These are phyloP conservation scores for Hysterangium stoloniferum DNA, from an alignment of 768 basidiomycete species.

Conservation along the genomic window DNA sequence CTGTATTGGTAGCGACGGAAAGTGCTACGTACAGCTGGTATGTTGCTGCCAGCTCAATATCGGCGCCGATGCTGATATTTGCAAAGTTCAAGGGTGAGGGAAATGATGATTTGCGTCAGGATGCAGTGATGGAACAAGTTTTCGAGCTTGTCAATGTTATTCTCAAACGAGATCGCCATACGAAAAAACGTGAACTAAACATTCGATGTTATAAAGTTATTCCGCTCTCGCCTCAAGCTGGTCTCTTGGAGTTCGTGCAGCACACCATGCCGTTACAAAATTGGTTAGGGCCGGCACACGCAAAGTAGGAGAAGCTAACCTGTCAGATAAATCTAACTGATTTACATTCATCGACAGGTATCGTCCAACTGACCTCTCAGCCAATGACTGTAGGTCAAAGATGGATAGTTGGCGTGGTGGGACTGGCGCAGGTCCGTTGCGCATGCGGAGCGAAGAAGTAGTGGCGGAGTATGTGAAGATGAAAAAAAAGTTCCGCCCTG, in stretches of 20 bases:
- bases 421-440: not conserved
- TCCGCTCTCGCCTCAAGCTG: constrained; percentile 72
- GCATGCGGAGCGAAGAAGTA: constrained; percentile 26
- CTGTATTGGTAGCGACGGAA: constrained; percentile 63
- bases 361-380: constrained; percentile 45
- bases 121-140: constrained; percentile 98
- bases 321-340: not conserved
- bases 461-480: constrained; percentile 26
- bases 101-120: constrained; percentile 88
- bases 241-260: constrained; percentile 84
- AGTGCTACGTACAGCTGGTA: constrained; percentile 72
- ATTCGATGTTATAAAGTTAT: constrained; percentile 87
- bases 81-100: constrained; percentile 85
- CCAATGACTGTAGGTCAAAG: constrained; percentile 22
- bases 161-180: constrained; percentile 65
- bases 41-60: constrained; percentile 21
- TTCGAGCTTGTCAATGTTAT: constrained; percentile 84
- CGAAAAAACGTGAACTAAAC: constrained; percentile 58
- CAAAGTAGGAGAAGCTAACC: constrained; percentile 34
- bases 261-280: constrained; percentile 58
- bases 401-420: constrained; percentile 18
- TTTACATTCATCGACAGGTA: constrained; percentile 40
- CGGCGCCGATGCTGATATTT: not conserved
- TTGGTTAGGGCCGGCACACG: constrained; percentile 63
- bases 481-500: constrained; percentile 56